Conservation (phyloP, 768 basidiomycete species). For the Sporobolomyces pararoseus region DNA sequence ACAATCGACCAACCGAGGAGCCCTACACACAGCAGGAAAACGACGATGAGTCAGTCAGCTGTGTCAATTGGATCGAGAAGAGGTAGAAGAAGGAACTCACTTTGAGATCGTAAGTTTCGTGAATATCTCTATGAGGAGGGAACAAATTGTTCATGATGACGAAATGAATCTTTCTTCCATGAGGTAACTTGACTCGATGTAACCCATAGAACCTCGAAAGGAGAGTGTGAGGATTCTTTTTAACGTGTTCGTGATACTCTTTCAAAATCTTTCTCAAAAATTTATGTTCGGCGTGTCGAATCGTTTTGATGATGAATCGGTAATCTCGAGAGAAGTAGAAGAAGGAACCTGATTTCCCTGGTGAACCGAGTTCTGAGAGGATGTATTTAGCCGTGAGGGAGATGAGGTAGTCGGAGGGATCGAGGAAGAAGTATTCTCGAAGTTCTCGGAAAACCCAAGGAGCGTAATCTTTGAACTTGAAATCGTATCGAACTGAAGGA, state of each 20-base stretch:
- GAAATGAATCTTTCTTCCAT: constrained; percentile 93
- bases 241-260: constrained; percentile 78
- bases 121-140: constrained; percentile 92
- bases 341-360: constrained; percentile 97
- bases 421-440: constrained; percentile 88
- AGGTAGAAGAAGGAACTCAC: constrained; percentile 51
- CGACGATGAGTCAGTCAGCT: constrained; percentile 2
- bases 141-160: constrained; percentile 99
- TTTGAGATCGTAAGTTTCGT: constrained; percentile 96
- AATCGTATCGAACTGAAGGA: constrained; percentile 95
- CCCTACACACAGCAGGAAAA: constrained; percentile 22
- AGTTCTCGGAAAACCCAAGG: constrained; percentile 96
- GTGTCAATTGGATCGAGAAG: background rate
- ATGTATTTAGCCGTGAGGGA: constrained; percentile 97
- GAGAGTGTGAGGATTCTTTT: constrained; percentile 85
- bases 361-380: constrained; percentile 92
- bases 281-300: constrained; percentile 88
- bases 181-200: constrained; percentile 92
- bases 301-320: constrained; percentile 99
- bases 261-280: constrained; percentile 80
- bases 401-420: constrained; percentile 94
- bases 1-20: constrained; percentile 83
- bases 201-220: constrained; percentile 93
- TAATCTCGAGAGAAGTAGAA: constrained; percentile 99
- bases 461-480: constrained; percentile 99